Conservation (phyloP, 2,329 filamentous ascomycete genomes). For the Colletotrichum eremochloae region DNA sequence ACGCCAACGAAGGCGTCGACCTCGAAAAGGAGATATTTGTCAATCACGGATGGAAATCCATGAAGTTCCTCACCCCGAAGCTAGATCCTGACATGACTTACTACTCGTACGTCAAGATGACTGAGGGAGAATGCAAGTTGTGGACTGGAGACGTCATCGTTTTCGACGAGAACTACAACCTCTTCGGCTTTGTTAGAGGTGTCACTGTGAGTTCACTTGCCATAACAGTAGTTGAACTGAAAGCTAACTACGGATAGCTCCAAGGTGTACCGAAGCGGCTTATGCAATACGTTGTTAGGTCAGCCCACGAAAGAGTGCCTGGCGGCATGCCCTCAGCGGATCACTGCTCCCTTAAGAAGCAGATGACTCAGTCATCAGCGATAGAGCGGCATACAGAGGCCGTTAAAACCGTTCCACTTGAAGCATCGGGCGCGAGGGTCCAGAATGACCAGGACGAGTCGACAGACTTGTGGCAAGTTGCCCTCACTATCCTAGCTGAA, state of each 20-base stretch:
- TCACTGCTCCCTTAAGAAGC: too few species aligned
- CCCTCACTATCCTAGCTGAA: conserved; percentile 66
- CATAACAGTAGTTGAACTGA: too few species aligned
- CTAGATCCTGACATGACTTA: conserved; percentile 61
- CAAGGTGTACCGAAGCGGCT: conserved; percentile 75
- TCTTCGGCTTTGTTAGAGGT: conserved; percentile 64
- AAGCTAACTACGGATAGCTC: conserved; percentile 55
- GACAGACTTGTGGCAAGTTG: conserved; percentile 55
- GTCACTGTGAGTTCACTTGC: conserved; percentile 56
- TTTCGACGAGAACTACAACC: conserved; percentile 63
- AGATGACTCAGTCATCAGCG: too few species aligned
- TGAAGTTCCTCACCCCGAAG: conserved; percentile 61
- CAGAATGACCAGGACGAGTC: too few species aligned
- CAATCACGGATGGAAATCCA: conserved; percentile 69
- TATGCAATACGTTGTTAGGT: conserved; percentile 71
- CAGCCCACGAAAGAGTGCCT: conserved; percentile 55
- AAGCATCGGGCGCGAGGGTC: too few species aligned
- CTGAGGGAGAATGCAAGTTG: conserved; percentile 62
- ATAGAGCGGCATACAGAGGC: too few species aligned
- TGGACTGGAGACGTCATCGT: conserved; percentile 66
- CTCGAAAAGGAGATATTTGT: conserved; percentile 68
- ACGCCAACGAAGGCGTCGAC: conserved; percentile 68
- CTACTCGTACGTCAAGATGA: conserved; percentile 70
- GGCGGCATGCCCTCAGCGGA: conserved; percentile 44
- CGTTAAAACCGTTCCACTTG: too few species aligned